Evolutionary conservation across 768 basidiomycete genomes (phyloP).

Genomic region (Dacryopinax spathularia): DNA sequence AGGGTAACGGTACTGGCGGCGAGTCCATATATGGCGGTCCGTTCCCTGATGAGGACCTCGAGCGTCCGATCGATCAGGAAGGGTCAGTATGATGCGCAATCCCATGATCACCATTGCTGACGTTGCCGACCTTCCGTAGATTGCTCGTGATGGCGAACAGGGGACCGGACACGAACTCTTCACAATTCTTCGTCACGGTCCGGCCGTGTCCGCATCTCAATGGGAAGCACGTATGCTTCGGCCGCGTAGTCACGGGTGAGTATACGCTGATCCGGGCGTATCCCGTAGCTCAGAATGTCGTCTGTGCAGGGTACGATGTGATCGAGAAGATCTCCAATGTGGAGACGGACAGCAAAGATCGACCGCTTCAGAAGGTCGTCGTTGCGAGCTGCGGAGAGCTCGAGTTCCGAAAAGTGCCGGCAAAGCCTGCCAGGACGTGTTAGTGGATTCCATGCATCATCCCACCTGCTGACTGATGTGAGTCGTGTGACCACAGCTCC

Average conservation of each 20-base stretch:
- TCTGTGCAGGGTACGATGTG: slow-evolving; percentile 22
- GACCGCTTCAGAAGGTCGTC: slow-evolving; percentile 50
- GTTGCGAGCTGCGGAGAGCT: slow-evolving; percentile 76
- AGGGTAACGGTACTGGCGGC: slow-evolving; percentile 64
- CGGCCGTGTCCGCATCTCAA: slow-evolving; percentile 59
- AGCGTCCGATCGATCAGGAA: slow-evolving; percentile 45
- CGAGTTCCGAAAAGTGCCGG: slow-evolving; percentile 39
- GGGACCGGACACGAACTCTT: slow-evolving; percentile 70
- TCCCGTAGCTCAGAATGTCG: slow-evolving; percentile 23
- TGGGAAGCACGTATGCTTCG: slow-evolving; percentile 36
- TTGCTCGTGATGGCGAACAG: slow-evolving; percentile 84
- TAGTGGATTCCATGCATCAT: too few species aligned
- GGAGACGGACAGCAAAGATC: slow-evolving; percentile 58
- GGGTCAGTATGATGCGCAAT: slow-evolving; percentile 31
- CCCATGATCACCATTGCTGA: background rate
- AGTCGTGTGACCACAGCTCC: background rate
- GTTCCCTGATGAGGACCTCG: slow-evolving; percentile 67
- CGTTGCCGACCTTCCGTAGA: slow-evolving; percentile 21
- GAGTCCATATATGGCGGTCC: slow-evolving; percentile 66
- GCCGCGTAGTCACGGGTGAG: slow-evolving; percentile 28
- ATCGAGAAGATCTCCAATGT: slow-evolving; percentile 50
- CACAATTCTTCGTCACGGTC: slow-evolving; percentile 78
- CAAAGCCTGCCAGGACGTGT: slow-evolving; percentile 12
- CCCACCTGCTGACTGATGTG: background rate
- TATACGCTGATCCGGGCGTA: slow-evolving; percentile 35